Evolutionary conservation across 2,329 filamentous ascomycete species (phyloP).

Genomic region (Parascedosporium putredinis): DNA sequence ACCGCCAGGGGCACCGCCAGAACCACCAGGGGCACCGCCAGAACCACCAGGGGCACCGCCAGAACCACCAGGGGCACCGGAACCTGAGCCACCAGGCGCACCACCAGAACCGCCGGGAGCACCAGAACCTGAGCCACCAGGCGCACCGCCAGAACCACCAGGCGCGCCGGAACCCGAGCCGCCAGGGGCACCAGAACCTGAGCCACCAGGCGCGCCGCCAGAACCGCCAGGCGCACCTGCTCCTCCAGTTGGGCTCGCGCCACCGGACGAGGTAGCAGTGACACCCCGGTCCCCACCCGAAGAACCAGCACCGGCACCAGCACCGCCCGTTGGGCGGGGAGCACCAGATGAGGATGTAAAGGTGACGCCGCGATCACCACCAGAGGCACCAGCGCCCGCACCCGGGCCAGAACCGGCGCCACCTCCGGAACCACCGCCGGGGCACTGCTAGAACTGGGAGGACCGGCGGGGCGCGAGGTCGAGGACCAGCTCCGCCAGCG

Average conservation of each 20-base stretch:
- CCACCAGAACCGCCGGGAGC: not conserved
- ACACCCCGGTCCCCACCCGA: not conserved
- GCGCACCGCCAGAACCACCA: not conserved
- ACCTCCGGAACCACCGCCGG: not conserved
- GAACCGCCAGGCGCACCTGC: not conserved
- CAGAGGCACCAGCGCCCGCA: not conserved
- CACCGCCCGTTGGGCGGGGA: not conserved
- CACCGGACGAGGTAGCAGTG: not conserved
- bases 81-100: not conserved
- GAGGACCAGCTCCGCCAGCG: too few species aligned
- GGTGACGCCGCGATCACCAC: not conserved
- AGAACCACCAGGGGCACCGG: not conserved
- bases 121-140: not conserved
- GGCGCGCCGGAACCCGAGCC: not conserved
- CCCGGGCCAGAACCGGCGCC: not conserved
- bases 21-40: not conserved
- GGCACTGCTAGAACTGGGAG: not conserved
- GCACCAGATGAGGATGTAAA: not conserved
- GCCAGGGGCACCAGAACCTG: not conserved
- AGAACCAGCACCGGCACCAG: not conserved
- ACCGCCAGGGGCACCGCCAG: not conserved
- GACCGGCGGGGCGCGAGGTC: too few species aligned
- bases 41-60: not conserved
- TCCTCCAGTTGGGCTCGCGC: too few species aligned
- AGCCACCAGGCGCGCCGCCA: not conserved